Percentiles rank a stretch among this genome's conserved stretches.
These are phyloP conservation scores for Lupinus albus DNA, from an alignment of 306 rosid species.

Conservation along the genomic window DNA sequence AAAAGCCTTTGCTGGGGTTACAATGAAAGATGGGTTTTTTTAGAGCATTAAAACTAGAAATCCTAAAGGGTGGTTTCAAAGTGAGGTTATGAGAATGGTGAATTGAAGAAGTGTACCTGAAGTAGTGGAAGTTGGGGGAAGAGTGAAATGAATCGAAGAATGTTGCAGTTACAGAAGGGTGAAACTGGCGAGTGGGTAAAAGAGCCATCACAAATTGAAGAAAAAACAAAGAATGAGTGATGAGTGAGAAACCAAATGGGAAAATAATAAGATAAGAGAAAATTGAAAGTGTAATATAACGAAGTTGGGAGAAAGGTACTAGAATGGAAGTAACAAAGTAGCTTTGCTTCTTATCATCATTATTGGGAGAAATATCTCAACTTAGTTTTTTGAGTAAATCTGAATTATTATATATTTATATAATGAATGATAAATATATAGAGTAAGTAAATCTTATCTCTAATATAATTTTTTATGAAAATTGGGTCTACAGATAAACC, in stretches of 20 bases:
- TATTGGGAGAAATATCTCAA: too few relatives aligned
- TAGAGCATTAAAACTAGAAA: constrained; percentile 33
- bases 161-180: constrained; percentile 57
- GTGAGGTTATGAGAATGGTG: constrained; percentile 37
- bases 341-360: too few relatives aligned
- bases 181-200: constrained; percentile 69
- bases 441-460: too few relatives aligned
- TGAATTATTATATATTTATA: too few relatives aligned
- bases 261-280: too few relatives aligned
- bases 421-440: too few relatives aligned
- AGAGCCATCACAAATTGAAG: constrained; percentile 55
- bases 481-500: too few relatives aligned
- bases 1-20: constrained; percentile 37
- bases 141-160: constrained; percentile 67
- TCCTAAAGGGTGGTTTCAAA: constrained; percentile 41
- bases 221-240: not conserved
- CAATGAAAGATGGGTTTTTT: constrained; percentile 39
- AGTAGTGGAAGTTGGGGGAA: constrained; percentile 55
- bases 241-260: not conserved
- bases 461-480: too few relatives aligned
- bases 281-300: too few relatives aligned
- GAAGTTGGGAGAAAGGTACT: too few relatives aligned
- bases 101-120: constrained; percentile 54
- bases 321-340: too few relatives aligned
- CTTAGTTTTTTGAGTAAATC: too few relatives aligned